Evolutionary conservation across 345 rosid genomes (phyloP).

Genomic region (Stellera chamaejasme): DNA sequence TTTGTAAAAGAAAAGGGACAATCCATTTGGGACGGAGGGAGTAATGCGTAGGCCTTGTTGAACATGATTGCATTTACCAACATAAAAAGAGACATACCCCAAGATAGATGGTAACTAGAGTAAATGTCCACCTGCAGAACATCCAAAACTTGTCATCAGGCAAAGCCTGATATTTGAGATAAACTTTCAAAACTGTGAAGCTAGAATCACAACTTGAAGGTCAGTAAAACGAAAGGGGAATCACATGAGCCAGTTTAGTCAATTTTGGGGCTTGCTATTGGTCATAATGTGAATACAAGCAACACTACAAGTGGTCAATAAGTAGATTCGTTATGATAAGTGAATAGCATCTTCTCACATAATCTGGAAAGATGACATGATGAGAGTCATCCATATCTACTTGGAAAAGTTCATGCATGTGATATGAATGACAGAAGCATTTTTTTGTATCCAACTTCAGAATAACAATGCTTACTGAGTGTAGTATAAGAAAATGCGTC

Average conservation of each 20-base stretch:
- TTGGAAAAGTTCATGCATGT: no score
- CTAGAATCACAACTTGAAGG: not conserved
- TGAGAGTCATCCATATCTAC: not conserved
- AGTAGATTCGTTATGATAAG: no score
- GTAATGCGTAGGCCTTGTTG: not conserved
- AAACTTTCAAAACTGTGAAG: not conserved
- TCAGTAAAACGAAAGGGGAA: conserved; percentile 1
- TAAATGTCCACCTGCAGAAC: conserved; percentile 56
- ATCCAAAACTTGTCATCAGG: conserved; percentile 13
- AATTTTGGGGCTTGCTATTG: not conserved
- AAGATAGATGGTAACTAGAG: conserved; percentile 50
- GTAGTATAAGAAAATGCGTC: conserved; percentile 37
- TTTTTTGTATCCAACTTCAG: not conserved
- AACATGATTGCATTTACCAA: not conserved
- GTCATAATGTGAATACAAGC: no score
- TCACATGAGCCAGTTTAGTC: not conserved
- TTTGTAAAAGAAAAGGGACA: no score
- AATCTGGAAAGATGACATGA: no score
- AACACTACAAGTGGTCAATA: no score
- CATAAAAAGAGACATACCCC: conserved; percentile 38
- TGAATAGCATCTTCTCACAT: no score
- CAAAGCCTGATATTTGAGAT: conserved; percentile 5
- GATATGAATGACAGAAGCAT: not conserved
- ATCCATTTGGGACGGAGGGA: no score
- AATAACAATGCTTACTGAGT: conserved; percentile 42